phyloP scores from a whole-genome alignment of 805 yeast species.

The Cyberlindnera bimundalis region DNA sequence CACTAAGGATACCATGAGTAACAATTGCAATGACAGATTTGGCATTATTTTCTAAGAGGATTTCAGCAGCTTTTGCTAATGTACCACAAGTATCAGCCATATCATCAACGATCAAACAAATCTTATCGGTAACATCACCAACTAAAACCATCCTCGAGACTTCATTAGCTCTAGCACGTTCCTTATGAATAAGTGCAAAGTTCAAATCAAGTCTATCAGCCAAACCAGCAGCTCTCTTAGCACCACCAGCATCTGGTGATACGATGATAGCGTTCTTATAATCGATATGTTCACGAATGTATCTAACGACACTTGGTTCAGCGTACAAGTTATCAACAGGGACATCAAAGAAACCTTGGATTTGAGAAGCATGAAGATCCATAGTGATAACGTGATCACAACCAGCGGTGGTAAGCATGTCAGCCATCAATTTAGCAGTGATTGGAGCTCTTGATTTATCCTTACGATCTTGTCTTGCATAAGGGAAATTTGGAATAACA shows the following conservation, averaged over 20 bases:
- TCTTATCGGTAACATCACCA: constrained; percentile 75
- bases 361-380: constrained; percentile 88
- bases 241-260: constrained; percentile 91
- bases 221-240: constrained; percentile 81
- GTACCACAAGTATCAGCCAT: constrained; percentile 93
- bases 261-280: constrained; percentile 65
- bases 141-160: constrained; percentile 82
- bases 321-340: constrained; percentile 85
- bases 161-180: constrained; percentile 79
- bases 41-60: constrained; percentile 64
- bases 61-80: constrained; percentile 77
- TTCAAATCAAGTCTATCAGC: constrained; percentile 78
- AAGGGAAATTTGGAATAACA: constrained; percentile 78
- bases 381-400: constrained; percentile 83
- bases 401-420: constrained; percentile 78
- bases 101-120: constrained; percentile 78
- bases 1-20: constrained; percentile 77
- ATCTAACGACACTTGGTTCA: constrained; percentile 76
- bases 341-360: constrained; percentile 79
- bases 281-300: constrained; percentile 60
- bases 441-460: constrained; percentile 84
- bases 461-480: constrained; percentile 86
- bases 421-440: constrained; percentile 82
- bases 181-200: constrained; percentile 83
- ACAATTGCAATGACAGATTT: constrained; percentile 75